A percentile compares a stretch with the other conserved stretches of the same genome.
phyloP scores from a whole-genome alignment of 192 early-diverging fungal genomes.

The Podila minutissima region DNA sequence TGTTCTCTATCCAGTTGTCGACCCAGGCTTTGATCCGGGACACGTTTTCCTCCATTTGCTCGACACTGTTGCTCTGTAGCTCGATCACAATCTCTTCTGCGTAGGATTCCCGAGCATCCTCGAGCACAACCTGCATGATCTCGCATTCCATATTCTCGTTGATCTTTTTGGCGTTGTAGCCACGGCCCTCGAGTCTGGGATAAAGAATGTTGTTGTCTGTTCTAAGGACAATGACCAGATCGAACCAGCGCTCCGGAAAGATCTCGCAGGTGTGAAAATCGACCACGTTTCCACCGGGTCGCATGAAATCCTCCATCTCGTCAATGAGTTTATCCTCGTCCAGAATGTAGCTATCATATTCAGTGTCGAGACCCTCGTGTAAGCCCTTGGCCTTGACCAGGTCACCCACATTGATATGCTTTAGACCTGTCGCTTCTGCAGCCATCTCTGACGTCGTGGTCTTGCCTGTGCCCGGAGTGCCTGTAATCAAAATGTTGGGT shows the following conservation, averaged over 20 bases:
- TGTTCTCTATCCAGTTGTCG: slow-evolving; percentile 64
- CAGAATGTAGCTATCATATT: slow-evolving; percentile 88
- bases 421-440: slow-evolving; percentile 75
- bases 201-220: slow-evolving; percentile 83
- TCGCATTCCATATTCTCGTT: slow-evolving; percentile 96
- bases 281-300: slow-evolving; percentile 84
- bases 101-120: slow-evolving; percentile 90
- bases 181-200: slow-evolving; percentile 80
- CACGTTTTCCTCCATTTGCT: slow-evolving; percentile 94
- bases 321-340: slow-evolving; percentile 97
- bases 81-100: slow-evolving; percentile 81
- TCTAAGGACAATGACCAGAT: slow-evolving; percentile 91
- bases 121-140: slow-evolving; percentile 96
- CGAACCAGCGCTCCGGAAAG: slow-evolving; percentile 98
- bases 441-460: slow-evolving; percentile 83
- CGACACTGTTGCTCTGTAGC: slow-evolving; percentile 79
- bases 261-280: slow-evolving; percentile 97
- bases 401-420: slow-evolving; percentile 87
- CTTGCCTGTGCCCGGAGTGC: slow-evolving; percentile 89
- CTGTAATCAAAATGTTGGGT: slow-evolving; percentile 87
- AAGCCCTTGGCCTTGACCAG: slow-evolving; percentile 88
- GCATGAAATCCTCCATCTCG: slow-evolving; percentile 88
- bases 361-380: slow-evolving; percentile 87
- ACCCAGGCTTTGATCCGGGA: slow-evolving; percentile 78
- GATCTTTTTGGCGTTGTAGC: slow-evolving; percentile 86